Conservation (phyloP, 805 yeast species). For the Starmerella apis region DNA sequence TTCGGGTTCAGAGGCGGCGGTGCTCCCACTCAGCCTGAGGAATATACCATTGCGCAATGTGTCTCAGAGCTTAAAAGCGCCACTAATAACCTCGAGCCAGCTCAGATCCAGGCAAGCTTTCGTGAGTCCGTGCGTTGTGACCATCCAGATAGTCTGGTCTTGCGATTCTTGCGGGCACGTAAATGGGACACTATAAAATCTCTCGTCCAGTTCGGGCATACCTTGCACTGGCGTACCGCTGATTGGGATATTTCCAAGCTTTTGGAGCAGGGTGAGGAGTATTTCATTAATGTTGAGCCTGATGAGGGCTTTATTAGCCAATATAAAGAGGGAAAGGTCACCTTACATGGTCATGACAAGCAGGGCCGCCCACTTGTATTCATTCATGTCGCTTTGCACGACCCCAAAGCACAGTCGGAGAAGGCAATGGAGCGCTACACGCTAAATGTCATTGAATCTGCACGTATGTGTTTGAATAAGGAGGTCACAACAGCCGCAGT, state of each 20-base stretch:
- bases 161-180: constrained; percentile 77
- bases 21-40: constrained; percentile 6
- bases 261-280: constrained; percentile 62
- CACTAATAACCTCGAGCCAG: constrained; percentile 44
- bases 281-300: constrained; percentile 38
- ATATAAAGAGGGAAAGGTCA: constrained; percentile 57
- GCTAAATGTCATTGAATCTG: constrained; percentile 63
- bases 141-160: constrained; percentile 63
- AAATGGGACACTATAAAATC: constrained; percentile 69
- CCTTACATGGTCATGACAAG: constrained; percentile 63
- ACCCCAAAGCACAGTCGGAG: constrained; percentile 53
- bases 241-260: constrained; percentile 53
- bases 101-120: constrained; percentile 41
- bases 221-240: constrained; percentile 63
- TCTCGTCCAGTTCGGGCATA: constrained; percentile 57
- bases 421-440: constrained; percentile 70
- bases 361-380: constrained; percentile 68
- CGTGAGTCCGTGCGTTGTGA: constrained; percentile 63
- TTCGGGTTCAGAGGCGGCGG: constrained; percentile 27
- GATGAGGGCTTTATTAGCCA: constrained; percentile 42
- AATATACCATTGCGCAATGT: constrained; percentile 22
- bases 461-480: constrained; percentile 63
- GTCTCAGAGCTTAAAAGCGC: constrained; percentile 37
- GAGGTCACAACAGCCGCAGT: constrained; percentile 74
- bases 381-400: constrained; percentile 70